Percentiles rank a stretch among this genome's conserved stretches.
Conservation (phyloP, 2,329 filamentous ascomycete species). For the Fusarium tanahbumbuense region DNA sequence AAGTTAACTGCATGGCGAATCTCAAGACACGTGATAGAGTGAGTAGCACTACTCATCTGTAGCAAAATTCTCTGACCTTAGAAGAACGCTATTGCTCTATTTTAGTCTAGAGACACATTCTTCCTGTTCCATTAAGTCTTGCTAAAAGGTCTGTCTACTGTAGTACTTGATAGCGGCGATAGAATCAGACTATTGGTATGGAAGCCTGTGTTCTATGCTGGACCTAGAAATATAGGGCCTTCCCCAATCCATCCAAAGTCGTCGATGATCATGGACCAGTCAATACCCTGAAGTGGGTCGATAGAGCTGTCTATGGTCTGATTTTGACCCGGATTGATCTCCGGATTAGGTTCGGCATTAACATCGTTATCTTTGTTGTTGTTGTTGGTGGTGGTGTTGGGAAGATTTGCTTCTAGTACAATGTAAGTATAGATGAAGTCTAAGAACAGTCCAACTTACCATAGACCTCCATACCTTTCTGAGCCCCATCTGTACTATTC, state of each 20-base stretch:
- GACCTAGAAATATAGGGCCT: conserved; percentile 48
- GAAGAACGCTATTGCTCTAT: not conserved
- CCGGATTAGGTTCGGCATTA: conserved; percentile 3
- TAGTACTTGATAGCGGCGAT: not conserved
- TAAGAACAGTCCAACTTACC: conserved; percentile 39
- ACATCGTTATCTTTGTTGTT: not conserved
- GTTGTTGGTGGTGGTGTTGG: not conserved
- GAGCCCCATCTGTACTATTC: conserved; percentile 48
- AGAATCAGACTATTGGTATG: not conserved
- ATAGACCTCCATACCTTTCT: conserved; percentile 48
- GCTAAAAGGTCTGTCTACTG: not conserved
- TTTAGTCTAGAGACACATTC: not conserved
- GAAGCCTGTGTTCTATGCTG: conserved; percentile 33
- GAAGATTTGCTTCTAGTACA: conserved; percentile 6
- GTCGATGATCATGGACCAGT: conserved; percentile 63
- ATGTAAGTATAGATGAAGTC: not conserved
- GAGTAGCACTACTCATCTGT: not conserved
- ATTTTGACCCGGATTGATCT: conserved; percentile 17
- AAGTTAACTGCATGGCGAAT: not conserved
- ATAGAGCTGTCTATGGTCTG: conserved; percentile 39
- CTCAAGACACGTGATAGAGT: not conserved
- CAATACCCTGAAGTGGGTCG: conserved; percentile 58
- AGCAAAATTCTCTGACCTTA: not conserved
- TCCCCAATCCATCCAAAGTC: conserved; percentile 60
- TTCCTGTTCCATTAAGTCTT: not conserved